Conservation (phyloP, 495 filamentous ascomycete species). For the Tetracladium setigerum region DNA sequence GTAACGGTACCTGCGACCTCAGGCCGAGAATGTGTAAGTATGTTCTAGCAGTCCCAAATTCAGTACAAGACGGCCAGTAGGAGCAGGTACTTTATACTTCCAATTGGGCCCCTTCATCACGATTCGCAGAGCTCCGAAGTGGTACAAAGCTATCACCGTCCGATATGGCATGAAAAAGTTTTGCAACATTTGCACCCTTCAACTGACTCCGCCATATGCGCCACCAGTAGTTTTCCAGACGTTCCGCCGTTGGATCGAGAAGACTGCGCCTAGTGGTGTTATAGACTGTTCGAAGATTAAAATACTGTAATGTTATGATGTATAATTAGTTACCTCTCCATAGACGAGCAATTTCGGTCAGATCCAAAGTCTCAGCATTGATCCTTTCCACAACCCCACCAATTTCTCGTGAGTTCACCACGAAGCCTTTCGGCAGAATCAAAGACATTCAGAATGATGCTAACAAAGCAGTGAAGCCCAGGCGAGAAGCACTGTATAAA, state of each 20-base stretch:
- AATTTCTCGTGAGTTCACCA: constrained; percentile 35
- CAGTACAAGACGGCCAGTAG: constrained; percentile 8
- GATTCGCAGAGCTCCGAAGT: constrained; percentile 33
- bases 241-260: constrained; percentile 42
- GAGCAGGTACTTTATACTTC: constrained; percentile 24
- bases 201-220: constrained; percentile 46
- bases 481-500: neutral
- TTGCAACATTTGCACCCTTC: constrained; percentile 37
- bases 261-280: constrained; percentile 42
- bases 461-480: no score
- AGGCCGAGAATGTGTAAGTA: constrained; percentile 3
- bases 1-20: constrained; percentile 13
- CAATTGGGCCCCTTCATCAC: constrained; percentile 29
- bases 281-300: constrained; percentile 33
- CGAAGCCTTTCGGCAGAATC: constrained; percentile 38
- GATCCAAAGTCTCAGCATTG: constrained; percentile 28
- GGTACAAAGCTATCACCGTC: constrained; percentile 40
- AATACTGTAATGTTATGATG: constrained; percentile 1
- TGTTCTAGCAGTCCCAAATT: constrained; percentile 13
- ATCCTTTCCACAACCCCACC: constrained; percentile 40
- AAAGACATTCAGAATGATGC: constrained; percentile 27
- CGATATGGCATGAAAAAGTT: constrained; percentile 40
- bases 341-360: constrained; percentile 38
- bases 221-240: constrained; percentile 50
- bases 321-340: constrained; percentile 37